These are phyloP conservation scores for Hansenula sp. DNA, from an alignment of 1,139 yeast species.

Conservation along the genomic window DNA sequence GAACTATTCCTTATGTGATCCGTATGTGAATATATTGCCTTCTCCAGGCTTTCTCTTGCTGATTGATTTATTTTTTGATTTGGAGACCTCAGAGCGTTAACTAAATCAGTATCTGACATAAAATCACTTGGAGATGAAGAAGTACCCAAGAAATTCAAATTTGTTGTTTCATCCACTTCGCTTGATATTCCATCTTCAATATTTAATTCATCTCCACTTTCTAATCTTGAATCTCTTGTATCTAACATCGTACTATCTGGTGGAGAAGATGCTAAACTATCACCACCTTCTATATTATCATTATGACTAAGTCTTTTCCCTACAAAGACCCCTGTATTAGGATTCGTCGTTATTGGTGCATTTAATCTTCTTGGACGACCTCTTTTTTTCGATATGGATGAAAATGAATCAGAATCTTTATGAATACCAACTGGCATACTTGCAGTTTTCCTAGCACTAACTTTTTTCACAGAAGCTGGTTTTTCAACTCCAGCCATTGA, in stretches of 20 bases:
- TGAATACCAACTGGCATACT: slow-evolving; percentile 20
- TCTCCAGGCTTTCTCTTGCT: slow-evolving; percentile 21
- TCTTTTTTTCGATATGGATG: slow-evolving; percentile 31
- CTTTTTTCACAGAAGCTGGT: slow-evolving; percentile 8
- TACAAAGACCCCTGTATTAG: slow-evolving; percentile 20
- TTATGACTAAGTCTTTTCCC: slow-evolving; percentile 10
- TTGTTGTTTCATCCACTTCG: slow-evolving; percentile 26
- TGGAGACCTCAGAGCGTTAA: slow-evolving; percentile 31
- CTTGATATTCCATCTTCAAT: slow-evolving; percentile 36
- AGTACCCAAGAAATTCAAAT: slow-evolving; percentile 6
- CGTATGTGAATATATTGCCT: slow-evolving; percentile 15
- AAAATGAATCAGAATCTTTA: slow-evolving; percentile 21
- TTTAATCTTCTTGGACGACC: slow-evolving; percentile 43
- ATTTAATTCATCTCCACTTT: slow-evolving; percentile 20
- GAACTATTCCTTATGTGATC: slow-evolving; percentile 5
- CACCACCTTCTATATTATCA: neutral
- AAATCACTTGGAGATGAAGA: slow-evolving; percentile 34
- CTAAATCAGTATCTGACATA: slow-evolving; percentile 37
- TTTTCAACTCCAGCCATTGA: slow-evolving; percentile 10
- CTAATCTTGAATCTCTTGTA: slow-evolving; percentile 6
- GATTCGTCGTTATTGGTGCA: slow-evolving; percentile 13
- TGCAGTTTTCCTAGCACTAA: slow-evolving; percentile 17
- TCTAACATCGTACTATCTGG: neutral
- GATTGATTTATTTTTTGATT: slow-evolving; percentile 13
- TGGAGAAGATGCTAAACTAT: slow-evolving; percentile 5